Percentiles rank a stretch among this genome's conserved stretches.
phyloP scores from a whole-genome alignment of 352 stramenopile genomes.

The Paralagenidium karlingii region DNA sequence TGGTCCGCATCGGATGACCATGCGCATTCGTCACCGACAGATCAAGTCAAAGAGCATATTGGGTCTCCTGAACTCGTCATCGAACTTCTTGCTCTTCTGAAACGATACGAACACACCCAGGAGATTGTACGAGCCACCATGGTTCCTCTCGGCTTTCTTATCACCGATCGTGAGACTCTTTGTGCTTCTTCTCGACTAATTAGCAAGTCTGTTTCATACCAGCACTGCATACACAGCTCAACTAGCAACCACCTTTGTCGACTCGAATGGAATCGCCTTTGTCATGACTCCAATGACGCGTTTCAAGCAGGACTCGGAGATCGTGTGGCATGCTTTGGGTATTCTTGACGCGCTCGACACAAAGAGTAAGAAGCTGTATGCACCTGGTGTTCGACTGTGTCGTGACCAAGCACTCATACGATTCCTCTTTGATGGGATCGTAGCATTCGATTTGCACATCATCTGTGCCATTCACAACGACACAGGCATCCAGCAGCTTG shows the following conservation, averaged over 20 bases:
- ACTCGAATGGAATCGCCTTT: constrained; percentile 43
- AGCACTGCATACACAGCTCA: constrained; percentile 8
- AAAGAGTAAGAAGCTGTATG: constrained; percentile 17
- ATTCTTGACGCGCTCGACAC: constrained; percentile 52
- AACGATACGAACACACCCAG: constrained; percentile 33
- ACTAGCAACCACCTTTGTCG: constrained; percentile 46
- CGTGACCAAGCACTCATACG: too few relatives aligned
- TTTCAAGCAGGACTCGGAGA: constrained; percentile 42
- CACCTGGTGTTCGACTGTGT: not conserved
- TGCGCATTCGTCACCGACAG: constrained; percentile 6
- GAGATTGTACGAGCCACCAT: constrained; percentile 33
- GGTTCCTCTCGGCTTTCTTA: constrained; percentile 45
- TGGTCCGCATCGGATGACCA: too few relatives aligned
- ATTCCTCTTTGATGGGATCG: too few relatives aligned
- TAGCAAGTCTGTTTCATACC: not conserved
- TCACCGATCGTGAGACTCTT: constrained; percentile 31
- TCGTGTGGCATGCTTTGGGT: constrained; percentile 59
- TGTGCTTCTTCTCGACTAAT: not conserved
- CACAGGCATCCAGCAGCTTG: constrained; percentile 40
- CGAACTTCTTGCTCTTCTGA: constrained; percentile 42
- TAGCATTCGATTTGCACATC: constrained; percentile 30
- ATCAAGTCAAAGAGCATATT: constrained; percentile 59
- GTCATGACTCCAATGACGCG: constrained; percentile 31
- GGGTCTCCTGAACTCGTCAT: constrained; percentile 25
- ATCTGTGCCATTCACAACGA: constrained; percentile 32